A percentile compares a stretch with the other conserved stretches of the same genome.
phyloP scores from a whole-genome alignment of 164 flowering plant genomes.

The Nymphaea thermarum region DNA sequence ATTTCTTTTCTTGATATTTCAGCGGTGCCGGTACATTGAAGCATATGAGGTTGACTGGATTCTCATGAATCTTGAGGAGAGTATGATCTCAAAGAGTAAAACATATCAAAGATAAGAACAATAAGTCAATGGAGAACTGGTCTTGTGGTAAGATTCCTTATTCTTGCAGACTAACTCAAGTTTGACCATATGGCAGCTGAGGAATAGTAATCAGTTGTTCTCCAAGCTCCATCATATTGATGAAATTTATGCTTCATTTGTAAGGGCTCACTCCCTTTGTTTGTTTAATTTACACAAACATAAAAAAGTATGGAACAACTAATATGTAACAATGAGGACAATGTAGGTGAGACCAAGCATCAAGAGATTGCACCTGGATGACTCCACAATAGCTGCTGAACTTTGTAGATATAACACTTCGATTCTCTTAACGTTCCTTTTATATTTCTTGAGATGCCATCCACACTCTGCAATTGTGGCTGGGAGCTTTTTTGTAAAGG shows the following conservation, averaged over 20 bases:
- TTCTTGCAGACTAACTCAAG: neutral
- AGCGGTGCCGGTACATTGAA: slow-evolving; percentile 77
- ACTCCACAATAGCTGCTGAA: too few species aligned
- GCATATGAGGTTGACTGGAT: slow-evolving; percentile 58
- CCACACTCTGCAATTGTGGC: too few species aligned
- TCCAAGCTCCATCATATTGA: neutral
- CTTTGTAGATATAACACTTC: too few species aligned
- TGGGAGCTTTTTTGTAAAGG: too few species aligned
- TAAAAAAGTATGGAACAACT: too few species aligned
- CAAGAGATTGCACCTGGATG: too few species aligned
- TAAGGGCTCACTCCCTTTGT: neutral
- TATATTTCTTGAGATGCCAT: too few species aligned
- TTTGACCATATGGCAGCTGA: neutral
- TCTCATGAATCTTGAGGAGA: slow-evolving; percentile 55
- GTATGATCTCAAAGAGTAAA: slow-evolving; percentile 35
- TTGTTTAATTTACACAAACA: neutral
- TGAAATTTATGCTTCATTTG: neutral
- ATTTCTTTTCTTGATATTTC: slow-evolving; percentile 8
- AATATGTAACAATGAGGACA: too few species aligned
- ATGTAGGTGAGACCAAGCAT: too few species aligned
- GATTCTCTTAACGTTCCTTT: too few species aligned
- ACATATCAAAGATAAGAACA: slow-evolving; percentile 34
- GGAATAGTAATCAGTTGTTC: neutral
- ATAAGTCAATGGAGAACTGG: slow-evolving; percentile 55
- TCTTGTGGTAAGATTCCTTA: slow-evolving; percentile 62